Conservation (phyloP, 2,329 filamentous ascomycete species). For the Trichoderma atroviride region DNA sequence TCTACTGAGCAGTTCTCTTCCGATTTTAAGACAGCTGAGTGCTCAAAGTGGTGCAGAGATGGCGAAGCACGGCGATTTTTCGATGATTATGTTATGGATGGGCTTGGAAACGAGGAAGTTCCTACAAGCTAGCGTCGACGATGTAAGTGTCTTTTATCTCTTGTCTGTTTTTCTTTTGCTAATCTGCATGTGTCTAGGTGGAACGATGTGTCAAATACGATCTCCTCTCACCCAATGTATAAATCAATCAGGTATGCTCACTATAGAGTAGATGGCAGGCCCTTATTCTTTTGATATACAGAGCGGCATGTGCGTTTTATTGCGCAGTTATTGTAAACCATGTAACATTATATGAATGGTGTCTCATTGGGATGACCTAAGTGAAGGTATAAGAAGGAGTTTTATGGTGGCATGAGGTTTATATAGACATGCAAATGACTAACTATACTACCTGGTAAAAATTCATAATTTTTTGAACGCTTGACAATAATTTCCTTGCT, state of each 20-base stretch:
- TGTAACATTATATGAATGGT: not conserved
- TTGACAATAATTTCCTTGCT: not conserved
- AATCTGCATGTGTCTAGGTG: constrained; percentile 52
- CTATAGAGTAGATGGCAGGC: not conserved
- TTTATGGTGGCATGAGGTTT: not conserved
- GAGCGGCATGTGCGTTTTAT: not conserved
- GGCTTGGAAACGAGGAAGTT: constrained; percentile 87
- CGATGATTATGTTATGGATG: constrained; percentile 89
- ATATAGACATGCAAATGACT: not conserved
- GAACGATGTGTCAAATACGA: constrained; percentile 92
- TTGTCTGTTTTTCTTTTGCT: not conserved
- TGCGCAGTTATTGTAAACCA: not conserved
- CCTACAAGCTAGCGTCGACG: constrained; percentile 86
- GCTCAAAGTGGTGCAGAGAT: constrained; percentile 73
- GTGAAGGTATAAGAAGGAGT: not conserved
- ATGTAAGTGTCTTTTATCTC: constrained; percentile 58
- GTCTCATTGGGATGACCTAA: not conserved
- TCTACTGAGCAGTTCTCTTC: constrained; percentile 80
- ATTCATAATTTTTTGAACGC: not conserved
- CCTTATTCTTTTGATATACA: not conserved
- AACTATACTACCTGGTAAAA: not conserved
- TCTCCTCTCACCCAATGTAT: constrained; percentile 84
- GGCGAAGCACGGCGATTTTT: constrained; percentile 72
- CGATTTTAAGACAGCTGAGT: constrained; percentile 85
- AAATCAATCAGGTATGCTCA: constrained; percentile 32